Evolutionary conservation across 495 filamentous ascomycete species (phyloP).

Genomic region (Rhizodiscina lignyota): DNA sequence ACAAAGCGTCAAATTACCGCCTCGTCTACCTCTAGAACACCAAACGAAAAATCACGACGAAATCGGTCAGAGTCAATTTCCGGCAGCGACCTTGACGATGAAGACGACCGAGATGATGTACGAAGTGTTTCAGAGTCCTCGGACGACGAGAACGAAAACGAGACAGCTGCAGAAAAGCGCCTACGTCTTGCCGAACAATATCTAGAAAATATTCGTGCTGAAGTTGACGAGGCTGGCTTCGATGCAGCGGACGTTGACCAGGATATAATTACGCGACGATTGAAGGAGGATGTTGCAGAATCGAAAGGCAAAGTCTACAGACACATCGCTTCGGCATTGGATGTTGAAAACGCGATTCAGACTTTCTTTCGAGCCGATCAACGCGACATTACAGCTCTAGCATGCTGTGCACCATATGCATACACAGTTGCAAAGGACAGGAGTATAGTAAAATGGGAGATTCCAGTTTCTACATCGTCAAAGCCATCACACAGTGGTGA

Average conservation of each 20-base stretch:
- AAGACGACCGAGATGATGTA: slow-evolving; percentile 27
- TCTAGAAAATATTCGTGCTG: slow-evolving; percentile 70
- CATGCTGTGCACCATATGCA: slow-evolving; percentile 56
- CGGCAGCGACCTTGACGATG: slow-evolving; percentile 51
- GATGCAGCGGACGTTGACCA: slow-evolving; percentile 86
- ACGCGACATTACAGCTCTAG: slow-evolving; percentile 62
- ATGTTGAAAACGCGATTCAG: slow-evolving; percentile 42
- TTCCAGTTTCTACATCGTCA: slow-evolving; percentile 36
- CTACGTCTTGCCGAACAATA: slow-evolving; percentile 85
- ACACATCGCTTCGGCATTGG: slow-evolving; percentile 50
- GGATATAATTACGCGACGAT: slow-evolving; percentile 73
- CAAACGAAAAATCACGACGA: slow-evolving; percentile 6
- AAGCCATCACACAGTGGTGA: too few relatives aligned
- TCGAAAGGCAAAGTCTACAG: slow-evolving; percentile 81
- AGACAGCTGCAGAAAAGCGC: slow-evolving; percentile 77
- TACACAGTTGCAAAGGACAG: slow-evolving; percentile 83
- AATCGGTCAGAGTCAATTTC: slow-evolving; percentile 51
- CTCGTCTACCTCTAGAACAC: slow-evolving; percentile 3
- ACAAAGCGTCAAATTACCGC: slow-evolving; percentile 13
- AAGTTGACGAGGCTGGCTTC: slow-evolving; percentile 63
- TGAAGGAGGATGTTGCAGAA: slow-evolving; percentile 88
- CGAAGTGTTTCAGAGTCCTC: background rate
- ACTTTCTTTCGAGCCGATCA: slow-evolving; percentile 61
- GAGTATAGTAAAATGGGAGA: slow-evolving; percentile 72
- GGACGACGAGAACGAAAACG: slow-evolving; percentile 32